A percentile compares a stretch with the other conserved stretches of the same genome.
Conservation (phyloP, 805 yeast species). For the Danielia oregonensis region DNA sequence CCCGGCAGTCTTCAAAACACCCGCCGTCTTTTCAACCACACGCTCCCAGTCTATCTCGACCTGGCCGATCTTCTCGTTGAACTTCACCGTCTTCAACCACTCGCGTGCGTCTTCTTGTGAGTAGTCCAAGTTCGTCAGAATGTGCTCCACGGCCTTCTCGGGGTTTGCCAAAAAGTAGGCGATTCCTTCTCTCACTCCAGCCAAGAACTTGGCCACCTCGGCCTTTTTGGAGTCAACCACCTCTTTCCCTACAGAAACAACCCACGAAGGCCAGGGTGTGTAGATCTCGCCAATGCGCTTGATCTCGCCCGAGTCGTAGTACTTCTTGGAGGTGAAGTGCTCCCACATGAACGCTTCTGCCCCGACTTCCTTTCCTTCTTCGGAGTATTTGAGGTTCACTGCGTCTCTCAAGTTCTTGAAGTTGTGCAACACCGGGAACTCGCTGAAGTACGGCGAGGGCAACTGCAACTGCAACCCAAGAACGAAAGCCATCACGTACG, state of each 20-base stretch:
- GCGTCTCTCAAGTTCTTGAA: conserved; percentile 77
- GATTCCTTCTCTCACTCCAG: conserved; percentile 64
- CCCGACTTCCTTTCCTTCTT: conserved; percentile 29
- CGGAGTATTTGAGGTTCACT: conserved; percentile 52
- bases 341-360: conserved; percentile 97
- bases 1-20: conserved; percentile 59
- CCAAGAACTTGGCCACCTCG: conserved; percentile 37
- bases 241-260: conserved; percentile 52
- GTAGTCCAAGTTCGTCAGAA: conserved; percentile 69
- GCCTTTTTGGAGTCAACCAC: conserved; percentile 26
- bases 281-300: conserved; percentile 81
- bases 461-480: conserved; percentile 62
- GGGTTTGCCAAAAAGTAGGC: conserved; percentile 55
- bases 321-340: conserved; percentile 81
- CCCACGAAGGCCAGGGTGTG: conserved; percentile 98
- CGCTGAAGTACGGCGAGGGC: conserved; percentile 45
- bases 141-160: conserved; percentile 65
- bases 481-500: conserved; percentile 87
- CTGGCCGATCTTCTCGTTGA: conserved; percentile 42
- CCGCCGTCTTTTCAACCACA: conserved; percentile 53
- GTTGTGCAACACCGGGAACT: conserved; percentile 57
- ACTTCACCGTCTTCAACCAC: conserved; percentile 79
- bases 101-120: conserved; percentile 69
- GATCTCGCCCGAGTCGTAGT: conserved; percentile 76
- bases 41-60: conserved; percentile 43